These are phyloP conservation scores for Hemileccinum impolitum DNA, from an alignment of 768 basidiomycete species.

Conservation along the genomic window DNA sequence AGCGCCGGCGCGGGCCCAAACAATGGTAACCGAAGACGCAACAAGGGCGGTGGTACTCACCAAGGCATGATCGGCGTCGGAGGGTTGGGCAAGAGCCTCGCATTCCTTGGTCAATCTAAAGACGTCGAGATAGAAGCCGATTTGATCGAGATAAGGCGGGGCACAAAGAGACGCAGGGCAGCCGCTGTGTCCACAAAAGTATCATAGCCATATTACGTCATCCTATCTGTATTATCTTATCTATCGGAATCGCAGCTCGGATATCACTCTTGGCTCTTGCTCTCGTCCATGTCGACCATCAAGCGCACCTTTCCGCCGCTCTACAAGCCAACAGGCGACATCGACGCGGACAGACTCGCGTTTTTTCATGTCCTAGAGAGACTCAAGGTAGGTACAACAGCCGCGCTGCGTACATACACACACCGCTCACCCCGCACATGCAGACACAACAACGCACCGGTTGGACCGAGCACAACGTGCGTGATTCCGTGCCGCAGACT, in stretches of 20 bases:
- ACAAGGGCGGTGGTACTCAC: constrained; percentile 53
- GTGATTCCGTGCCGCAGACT: neutral
- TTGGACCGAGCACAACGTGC: constrained; percentile 77
- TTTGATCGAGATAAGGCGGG: constrained; percentile 73
- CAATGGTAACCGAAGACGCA: constrained; percentile 39
- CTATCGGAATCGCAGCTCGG: constrained; percentile 25
- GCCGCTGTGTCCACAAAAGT: constrained; percentile 32
- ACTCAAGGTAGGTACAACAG: constrained; percentile 62
- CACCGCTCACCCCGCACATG: neutral
- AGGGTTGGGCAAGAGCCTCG: constrained; percentile 71
- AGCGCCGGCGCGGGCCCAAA: constrained; percentile 39
- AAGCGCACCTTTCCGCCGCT: constrained; percentile 57
- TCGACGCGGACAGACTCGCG: constrained; percentile 67
- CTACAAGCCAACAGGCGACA: constrained; percentile 52
- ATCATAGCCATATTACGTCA: constrained; percentile 17
- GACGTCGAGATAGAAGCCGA: constrained; percentile 74
- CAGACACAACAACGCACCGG: constrained; percentile 95
- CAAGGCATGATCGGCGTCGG: constrained; percentile 54
- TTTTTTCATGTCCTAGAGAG: constrained; percentile 89
- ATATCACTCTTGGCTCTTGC: constrained; percentile 2
- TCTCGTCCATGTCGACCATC: constrained; percentile 6
- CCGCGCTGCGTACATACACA: neutral
- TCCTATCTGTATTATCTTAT: neutral
- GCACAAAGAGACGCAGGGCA: constrained; percentile 53
- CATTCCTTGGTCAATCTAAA: constrained; percentile 52